Evolutionary conservation across 306 rosid species (phyloP).

Genomic region (Neltuma alba): DNA sequence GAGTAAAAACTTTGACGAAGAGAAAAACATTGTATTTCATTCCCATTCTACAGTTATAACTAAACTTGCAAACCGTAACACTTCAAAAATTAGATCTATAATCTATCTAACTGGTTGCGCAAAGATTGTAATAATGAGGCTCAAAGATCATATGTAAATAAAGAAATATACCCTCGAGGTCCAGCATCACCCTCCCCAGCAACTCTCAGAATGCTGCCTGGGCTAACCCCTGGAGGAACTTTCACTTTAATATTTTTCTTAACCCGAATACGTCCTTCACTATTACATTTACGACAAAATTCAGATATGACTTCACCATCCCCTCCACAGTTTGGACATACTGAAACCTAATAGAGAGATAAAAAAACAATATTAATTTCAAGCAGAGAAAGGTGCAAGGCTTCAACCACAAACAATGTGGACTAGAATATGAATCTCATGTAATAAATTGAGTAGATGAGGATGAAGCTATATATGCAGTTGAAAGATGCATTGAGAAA

Average conservation of each 20-base stretch:
- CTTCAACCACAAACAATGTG: background rate
- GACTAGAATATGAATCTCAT: background rate
- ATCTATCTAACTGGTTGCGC: background rate
- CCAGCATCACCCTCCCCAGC: slow-evolving; percentile 94
- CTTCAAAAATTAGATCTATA: background rate
- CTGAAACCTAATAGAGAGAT: slow-evolving; percentile 67
- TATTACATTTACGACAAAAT: slow-evolving; percentile 86
- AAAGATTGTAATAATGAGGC: background rate
- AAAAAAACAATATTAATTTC: slow-evolving; percentile 17
- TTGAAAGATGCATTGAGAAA: background rate
- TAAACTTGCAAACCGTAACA: background rate
- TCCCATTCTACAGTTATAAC: background rate
- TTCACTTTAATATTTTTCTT: slow-evolving; percentile 92
- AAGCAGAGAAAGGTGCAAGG: slow-evolving; percentile 17
- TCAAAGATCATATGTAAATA: slow-evolving; percentile 6
- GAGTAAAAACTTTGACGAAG: slow-evolving; percentile 11
- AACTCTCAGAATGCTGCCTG: slow-evolving; percentile 95
- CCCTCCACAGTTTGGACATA: slow-evolving; percentile 92
- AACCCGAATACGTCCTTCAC: slow-evolving; percentile 82
- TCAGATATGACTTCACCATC: slow-evolving; percentile 94
- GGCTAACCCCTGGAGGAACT: slow-evolving; percentile 92
- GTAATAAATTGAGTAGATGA: slow-evolving; percentile 2
- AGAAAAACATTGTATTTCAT: background rate
- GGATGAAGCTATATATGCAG: background rate
- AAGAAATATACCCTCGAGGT: slow-evolving; percentile 79